Evolutionary conservation across 352 stramenopile genomes (phyloP).

Genomic region (Detonula confervacea): DNA sequence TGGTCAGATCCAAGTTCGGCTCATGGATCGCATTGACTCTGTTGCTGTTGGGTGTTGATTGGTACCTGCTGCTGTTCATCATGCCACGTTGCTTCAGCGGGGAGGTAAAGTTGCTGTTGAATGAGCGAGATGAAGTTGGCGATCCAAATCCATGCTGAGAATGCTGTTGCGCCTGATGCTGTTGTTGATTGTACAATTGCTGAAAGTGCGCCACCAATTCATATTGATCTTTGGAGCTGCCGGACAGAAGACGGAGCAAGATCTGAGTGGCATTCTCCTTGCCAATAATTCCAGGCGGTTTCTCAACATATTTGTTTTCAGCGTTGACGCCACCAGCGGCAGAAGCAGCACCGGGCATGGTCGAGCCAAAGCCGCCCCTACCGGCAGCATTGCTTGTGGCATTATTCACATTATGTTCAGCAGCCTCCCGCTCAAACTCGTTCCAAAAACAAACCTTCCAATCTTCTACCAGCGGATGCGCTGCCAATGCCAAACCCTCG

Average conservation of each 20-base stretch:
- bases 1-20: constrained; percentile 41
- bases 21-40: too few species aligned
- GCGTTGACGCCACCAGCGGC: too few species aligned
- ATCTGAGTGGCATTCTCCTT: constrained; percentile 66
- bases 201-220: constrained; percentile 43
- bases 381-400: neutral
- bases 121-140: too few species aligned
- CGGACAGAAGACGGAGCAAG: constrained; percentile 45
- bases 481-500: too few species aligned
- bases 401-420: too few species aligned
- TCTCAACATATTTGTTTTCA: neutral
- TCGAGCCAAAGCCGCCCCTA: neutral
- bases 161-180: constrained; percentile 39
- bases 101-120: constrained; percentile 22
- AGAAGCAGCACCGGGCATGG: too few species aligned
- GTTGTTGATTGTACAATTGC: too few species aligned
- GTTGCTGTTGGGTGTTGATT: neutral
- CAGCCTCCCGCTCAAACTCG: neutral
- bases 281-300: constrained; percentile 7
- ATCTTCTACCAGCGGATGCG: constrained; percentile 22
- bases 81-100: constrained; percentile 4
- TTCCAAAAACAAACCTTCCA: constrained; percentile 36
- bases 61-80: too few species aligned
- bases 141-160: constrained; percentile 6
- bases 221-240: constrained; percentile 57